Evolutionary conservation across 805 yeast genomes (phyloP).

Genomic region (Kuraishia ogatae): DNA sequence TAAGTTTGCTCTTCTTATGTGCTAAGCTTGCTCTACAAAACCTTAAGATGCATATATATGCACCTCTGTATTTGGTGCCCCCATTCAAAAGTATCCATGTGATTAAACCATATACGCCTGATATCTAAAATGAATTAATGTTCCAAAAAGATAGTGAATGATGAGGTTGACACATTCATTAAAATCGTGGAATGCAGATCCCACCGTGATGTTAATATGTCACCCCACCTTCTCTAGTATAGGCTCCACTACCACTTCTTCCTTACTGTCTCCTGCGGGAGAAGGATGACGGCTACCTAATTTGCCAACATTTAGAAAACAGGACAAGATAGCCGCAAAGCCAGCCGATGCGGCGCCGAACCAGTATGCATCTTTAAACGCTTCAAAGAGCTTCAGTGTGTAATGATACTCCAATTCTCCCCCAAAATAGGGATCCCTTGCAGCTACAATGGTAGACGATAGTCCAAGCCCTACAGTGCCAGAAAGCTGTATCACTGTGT

Average conservation of each 20-base stretch:
- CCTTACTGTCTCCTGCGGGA: neutral
- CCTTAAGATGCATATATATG: neutral
- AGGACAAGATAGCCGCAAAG: constrained; percentile 16
- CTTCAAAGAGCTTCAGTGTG: constrained; percentile 18
- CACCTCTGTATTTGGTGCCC: neutral
- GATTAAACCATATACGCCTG: no score
- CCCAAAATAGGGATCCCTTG: constrained; percentile 24
- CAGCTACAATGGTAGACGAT: constrained; percentile 27
- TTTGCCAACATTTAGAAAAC: constrained; percentile 23
- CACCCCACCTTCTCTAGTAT: neutral
- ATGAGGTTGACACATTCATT: no score
- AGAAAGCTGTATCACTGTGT: constrained; percentile 32
- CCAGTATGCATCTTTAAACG: constrained; percentile 27
- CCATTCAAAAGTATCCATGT: neutral
- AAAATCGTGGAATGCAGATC: neutral
- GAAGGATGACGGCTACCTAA: neutral
- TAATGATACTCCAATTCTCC: constrained; percentile 14
- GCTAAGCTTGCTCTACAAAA: neutral
- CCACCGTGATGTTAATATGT: neutral
- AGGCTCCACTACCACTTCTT: neutral
- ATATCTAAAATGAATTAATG: neutral
- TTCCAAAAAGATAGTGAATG: neutral
- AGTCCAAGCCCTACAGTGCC: constrained; percentile 33
- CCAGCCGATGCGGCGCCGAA: constrained; percentile 27
- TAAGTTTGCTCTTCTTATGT: neutral